A percentile compares a stretch with the other conserved stretches of the same genome.
Conservation (phyloP, 2,329 filamentous ascomycete species). For the Sarocladiaceae sp. region DNA sequence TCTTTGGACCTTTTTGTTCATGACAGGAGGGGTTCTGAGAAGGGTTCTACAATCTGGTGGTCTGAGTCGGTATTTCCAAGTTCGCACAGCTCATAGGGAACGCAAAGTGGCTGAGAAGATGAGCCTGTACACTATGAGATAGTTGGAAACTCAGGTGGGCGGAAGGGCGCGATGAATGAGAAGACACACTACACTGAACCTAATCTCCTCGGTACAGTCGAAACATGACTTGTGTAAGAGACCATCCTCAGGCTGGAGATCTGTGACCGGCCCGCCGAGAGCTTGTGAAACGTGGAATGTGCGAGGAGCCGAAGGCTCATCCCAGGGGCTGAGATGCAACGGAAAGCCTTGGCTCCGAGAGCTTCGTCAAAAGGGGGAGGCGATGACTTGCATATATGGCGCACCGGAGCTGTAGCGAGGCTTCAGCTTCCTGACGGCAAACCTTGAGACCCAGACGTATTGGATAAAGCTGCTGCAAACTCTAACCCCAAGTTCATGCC, state of each 20-base stretch:
- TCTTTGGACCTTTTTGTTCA: not conserved
- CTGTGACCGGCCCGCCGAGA: not conserved
- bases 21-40: not conserved
- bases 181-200: slow-evolving; percentile 5
- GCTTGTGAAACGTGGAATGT: not conserved
- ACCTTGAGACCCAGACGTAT: too few species aligned
- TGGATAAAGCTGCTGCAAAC: too few species aligned
- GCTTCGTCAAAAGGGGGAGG: not conserved
- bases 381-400: not conserved
- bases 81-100: not conserved
- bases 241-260: not conserved
- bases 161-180: not conserved
- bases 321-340: not conserved
- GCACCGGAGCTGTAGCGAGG: not conserved
- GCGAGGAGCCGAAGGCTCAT: too few species aligned
- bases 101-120: not conserved
- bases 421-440: too few species aligned
- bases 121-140: not conserved
- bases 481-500: too few species aligned
- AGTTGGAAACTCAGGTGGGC: not conserved
- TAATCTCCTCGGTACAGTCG: not conserved
- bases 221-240: too few species aligned
- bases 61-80: slow-evolving; percentile 1
- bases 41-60: not conserved
- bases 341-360: not conserved